phyloP scores from a whole-genome alignment of 805 yeast genomes.

The Candida sphagnicola region DNA sequence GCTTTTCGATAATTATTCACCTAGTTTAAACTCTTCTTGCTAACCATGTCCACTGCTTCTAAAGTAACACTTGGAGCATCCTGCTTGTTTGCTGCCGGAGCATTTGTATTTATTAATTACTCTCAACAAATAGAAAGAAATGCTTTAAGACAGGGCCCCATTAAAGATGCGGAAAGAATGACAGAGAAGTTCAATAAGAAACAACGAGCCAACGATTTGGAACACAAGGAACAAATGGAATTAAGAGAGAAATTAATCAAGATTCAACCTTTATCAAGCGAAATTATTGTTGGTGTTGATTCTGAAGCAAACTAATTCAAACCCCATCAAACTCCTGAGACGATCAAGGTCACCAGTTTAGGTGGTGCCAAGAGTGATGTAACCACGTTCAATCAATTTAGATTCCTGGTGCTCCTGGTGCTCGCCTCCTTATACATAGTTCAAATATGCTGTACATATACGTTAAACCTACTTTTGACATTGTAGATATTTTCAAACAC shows the following conservation, averaged over 20 bases:
- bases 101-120: constrained; percentile 66
- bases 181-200: constrained; percentile 44
- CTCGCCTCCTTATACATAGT: too few relatives aligned
- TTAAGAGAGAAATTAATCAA: constrained; percentile 54
- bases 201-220: constrained; percentile 51
- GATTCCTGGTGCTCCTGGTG: too few relatives aligned
- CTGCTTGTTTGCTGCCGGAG: constrained; percentile 49
- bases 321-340: background rate
- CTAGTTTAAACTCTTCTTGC: background rate
- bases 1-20: background rate
- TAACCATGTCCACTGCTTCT: constrained; percentile 74
- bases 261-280: constrained; percentile 53
- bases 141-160: constrained; percentile 76
- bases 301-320: background rate
- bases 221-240: constrained; percentile 62
- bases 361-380: too few relatives aligned
- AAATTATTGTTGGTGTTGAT: constrained; percentile 32
- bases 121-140: constrained; percentile 69
- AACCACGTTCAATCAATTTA: too few relatives aligned
- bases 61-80: constrained; percentile 68
- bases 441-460: too few relatives aligned
- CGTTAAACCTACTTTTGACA: too few relatives aligned
- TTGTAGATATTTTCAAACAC: too few relatives aligned
- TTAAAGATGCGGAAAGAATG: constrained; percentile 71
- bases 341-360: too few relatives aligned